Conservation (phyloP, 2,329 filamentous ascomycete species). For the Neophaeococcomyces aloes region DNA sequence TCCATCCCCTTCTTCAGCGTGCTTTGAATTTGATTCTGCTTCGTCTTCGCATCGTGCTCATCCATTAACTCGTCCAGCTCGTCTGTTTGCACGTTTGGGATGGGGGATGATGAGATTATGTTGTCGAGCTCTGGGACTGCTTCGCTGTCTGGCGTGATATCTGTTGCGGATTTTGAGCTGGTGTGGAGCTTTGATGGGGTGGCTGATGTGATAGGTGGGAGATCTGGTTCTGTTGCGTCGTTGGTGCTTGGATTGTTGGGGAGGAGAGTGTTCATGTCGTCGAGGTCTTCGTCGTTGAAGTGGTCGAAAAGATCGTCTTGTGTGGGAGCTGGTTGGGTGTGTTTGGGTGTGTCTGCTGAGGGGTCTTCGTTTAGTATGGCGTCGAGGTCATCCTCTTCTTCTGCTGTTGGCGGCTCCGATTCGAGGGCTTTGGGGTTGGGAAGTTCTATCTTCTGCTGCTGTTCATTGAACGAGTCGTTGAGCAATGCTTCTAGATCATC, state of each 20-base stretch:
- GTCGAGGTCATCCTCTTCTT: constrained; percentile 5
- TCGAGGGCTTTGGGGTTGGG: background rate
- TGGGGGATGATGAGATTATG: constrained; percentile 2
- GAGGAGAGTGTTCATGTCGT: constrained; percentile 11
- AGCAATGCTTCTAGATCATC: constrained; percentile 4
- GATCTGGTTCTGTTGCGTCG: constrained; percentile 1
- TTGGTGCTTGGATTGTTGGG: background rate
- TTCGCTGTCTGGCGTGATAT: constrained; percentile 1
- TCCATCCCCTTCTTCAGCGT: background rate
- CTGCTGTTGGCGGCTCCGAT: background rate
- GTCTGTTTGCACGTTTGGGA: constrained; percentile 5
- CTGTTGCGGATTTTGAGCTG: constrained; percentile 7
- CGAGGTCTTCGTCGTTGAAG: constrained; percentile 11
- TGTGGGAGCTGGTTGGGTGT: background rate
- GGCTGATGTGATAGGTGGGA: constrained; percentile 2
- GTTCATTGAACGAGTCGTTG: background rate
- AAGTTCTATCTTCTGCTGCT: background rate
- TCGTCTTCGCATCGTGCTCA: constrained; percentile 2
- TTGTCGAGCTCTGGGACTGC: constrained; percentile 3
- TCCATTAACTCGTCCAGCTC: constrained; percentile 6
- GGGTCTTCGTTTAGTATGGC: constrained; percentile 2
- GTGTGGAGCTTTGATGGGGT: constrained; percentile 8
- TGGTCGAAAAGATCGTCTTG: constrained; percentile 7
- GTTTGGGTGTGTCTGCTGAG: background rate
- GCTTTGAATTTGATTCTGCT: background rate